Conservation (phyloP, 169 alveolate species). For the Eimeria mitis region DNA sequence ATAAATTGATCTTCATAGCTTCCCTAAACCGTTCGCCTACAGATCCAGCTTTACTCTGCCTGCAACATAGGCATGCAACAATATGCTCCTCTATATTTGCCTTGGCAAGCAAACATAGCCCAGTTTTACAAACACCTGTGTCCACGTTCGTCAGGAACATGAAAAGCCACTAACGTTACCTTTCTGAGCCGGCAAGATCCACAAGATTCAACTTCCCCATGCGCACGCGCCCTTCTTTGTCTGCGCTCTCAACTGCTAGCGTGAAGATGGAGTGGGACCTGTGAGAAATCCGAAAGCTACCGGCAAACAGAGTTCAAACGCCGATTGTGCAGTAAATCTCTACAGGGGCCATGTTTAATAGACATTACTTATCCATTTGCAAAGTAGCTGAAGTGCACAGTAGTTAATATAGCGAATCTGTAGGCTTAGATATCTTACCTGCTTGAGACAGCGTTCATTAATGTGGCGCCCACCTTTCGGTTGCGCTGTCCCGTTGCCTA, state of each 20-base stretch:
- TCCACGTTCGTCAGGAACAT: background rate
- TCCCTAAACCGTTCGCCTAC: constrained; percentile 91
- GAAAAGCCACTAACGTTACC: constrained; percentile 51
- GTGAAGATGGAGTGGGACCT: constrained; percentile 95
- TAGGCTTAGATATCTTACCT: constrained; percentile 75
- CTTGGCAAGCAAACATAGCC: background rate
- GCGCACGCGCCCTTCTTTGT: constrained; percentile 78
- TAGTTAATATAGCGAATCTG: background rate
- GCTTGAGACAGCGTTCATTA: constrained; percentile 92
- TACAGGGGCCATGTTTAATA: background rate
- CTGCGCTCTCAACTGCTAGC: constrained; percentile 90
- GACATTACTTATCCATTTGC: background rate
- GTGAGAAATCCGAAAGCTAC: background rate
- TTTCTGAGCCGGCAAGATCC: constrained; percentile 96
- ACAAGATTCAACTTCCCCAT: constrained; percentile 96
- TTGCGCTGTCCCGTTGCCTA: constrained; percentile 85
- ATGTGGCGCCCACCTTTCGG: constrained; percentile 92
- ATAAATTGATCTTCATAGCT: constrained; percentile 96
- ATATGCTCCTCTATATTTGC: background rate
- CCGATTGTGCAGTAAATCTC: background rate
- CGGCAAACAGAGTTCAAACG: background rate
- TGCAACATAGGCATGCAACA: background rate
- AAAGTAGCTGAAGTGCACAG: background rate
- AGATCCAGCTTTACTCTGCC: constrained; percentile 84
- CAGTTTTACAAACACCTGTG: background rate